Conservation (phyloP, 2,329 filamentous ascomycete genomes). For the Penicillium sp. region DNA sequence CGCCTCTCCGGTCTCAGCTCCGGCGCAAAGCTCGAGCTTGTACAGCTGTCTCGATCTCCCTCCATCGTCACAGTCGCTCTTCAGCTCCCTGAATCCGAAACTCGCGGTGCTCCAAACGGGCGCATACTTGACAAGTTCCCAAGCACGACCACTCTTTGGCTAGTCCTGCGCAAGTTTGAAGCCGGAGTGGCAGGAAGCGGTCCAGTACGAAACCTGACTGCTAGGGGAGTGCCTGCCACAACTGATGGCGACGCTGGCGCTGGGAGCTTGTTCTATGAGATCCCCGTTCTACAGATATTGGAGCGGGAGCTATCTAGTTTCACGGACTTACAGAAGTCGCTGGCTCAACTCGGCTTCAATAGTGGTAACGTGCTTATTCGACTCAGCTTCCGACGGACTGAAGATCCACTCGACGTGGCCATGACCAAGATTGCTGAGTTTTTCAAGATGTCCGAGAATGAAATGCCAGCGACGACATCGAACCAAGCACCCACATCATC, state of each 20-base stretch:
- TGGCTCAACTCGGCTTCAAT: slow-evolving; percentile 84
- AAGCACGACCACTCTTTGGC: slow-evolving; percentile 85
- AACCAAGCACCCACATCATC: slow-evolving; percentile 6
- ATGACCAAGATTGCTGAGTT: slow-evolving; percentile 77
- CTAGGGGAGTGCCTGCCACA: slow-evolving; percentile 66
- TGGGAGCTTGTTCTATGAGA: slow-evolving; percentile 84
- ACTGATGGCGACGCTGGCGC: slow-evolving; percentile 54
- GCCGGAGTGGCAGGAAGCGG: slow-evolving; percentile 64
- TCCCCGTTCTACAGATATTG: slow-evolving; percentile 79
- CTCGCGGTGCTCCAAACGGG: slow-evolving; percentile 59
- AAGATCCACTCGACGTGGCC: slow-evolving; percentile 77
- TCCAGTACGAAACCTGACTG: slow-evolving; percentile 75
- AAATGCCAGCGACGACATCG: slow-evolving; percentile 26
- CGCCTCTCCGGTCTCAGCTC: slow-evolving; percentile 77
- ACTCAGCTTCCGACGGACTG: slow-evolving; percentile 72
- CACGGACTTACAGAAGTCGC: slow-evolving; percentile 79
- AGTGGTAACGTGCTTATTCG: slow-evolving; percentile 77
- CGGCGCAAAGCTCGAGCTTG: slow-evolving; percentile 89
- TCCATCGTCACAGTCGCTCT: slow-evolving; percentile 86
- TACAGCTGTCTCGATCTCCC: slow-evolving; percentile 80
- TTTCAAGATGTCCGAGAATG: slow-evolving; percentile 56
- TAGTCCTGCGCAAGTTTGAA: slow-evolving; percentile 86
- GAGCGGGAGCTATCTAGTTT: slow-evolving; percentile 75
- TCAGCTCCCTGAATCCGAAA: slow-evolving; percentile 73
- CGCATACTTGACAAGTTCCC: slow-evolving; percentile 82